Evolutionary conservation across 1,139 yeast species (phyloP).

Genomic region (Williopsis jadinii): DNA sequence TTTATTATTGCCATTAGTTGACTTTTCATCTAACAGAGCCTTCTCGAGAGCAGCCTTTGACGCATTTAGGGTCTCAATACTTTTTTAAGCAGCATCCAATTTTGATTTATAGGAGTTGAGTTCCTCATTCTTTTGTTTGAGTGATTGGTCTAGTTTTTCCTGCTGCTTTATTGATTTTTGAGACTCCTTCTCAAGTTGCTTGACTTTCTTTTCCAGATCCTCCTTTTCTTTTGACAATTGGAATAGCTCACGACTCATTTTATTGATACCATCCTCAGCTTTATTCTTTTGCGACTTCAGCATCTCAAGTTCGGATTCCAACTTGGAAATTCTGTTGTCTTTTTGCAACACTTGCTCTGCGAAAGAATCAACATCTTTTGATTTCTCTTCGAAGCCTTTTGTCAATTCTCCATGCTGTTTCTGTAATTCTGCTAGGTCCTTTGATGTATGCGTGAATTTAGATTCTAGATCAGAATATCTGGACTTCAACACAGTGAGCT

Average conservation of each 20-base stretch:
- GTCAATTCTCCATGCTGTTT: constrained; percentile 25
- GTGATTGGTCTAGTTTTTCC: constrained; percentile 24
- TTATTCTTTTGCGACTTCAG: constrained; percentile 47
- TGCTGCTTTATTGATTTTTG: constrained; percentile 20
- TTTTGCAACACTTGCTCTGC: constrained; percentile 18
- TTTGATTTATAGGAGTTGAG: constrained; percentile 19
- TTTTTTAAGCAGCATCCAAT: constrained; percentile 8
- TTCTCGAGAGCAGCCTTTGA: constrained; percentile 15
- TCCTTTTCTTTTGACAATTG: constrained; percentile 55
- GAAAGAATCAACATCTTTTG: constrained; percentile 6
- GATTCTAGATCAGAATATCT: constrained; percentile 6
- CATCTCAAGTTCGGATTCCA: constrained; percentile 32
- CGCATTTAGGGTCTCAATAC: constrained; percentile 8
- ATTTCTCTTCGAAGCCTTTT: constrained; percentile 12
- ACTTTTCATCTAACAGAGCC: constrained; percentile 22
- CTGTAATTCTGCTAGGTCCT: constrained; percentile 14
- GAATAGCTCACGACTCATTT: constrained; percentile 80
- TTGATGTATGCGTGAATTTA: constrained; percentile 2
- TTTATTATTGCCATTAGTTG: constrained; percentile 23
- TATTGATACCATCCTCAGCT: constrained; percentile 84
- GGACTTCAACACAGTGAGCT: constrained; percentile 13
- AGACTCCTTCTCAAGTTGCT: constrained; percentile 35
- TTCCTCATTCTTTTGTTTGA: constrained; percentile 17
- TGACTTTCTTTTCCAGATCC: constrained; percentile 40
- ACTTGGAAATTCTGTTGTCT: constrained; percentile 30